Percentiles rank a stretch among this genome's conserved stretches.
phyloP scores from a whole-genome alignment of 257 asterid genomes.

The Datura wrightii region DNA sequence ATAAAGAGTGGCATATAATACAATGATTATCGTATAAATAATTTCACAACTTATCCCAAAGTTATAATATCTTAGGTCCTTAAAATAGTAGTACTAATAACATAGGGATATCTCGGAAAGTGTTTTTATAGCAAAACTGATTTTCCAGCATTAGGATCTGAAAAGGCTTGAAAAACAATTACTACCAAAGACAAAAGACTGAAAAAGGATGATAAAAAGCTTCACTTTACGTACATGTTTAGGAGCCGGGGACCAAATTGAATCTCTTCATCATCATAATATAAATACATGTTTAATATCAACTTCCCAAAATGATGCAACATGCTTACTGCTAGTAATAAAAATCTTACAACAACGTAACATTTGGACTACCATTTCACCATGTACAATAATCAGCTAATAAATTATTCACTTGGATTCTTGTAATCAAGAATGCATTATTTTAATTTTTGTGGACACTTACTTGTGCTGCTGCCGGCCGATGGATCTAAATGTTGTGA shows the following conservation, averaged over 20 bases:
- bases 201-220: constrained; percentile 10
- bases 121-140: neutral
- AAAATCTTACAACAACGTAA: neutral
- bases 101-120: neutral
- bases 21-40: too few relatives aligned
- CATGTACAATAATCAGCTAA: neutral
- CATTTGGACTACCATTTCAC: neutral
- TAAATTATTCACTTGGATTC: constrained; percentile 2
- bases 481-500: constrained; percentile 27
- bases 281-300: neutral
- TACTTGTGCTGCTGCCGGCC: constrained; percentile 38
- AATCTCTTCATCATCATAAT: neutral
- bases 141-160: neutral
- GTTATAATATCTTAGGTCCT: neutral
- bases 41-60: neutral
- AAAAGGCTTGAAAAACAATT: constrained; percentile 6
- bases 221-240: neutral
- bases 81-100: neutral
- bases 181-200: neutral
- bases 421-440: neutral
- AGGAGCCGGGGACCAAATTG: constrained; percentile 6
- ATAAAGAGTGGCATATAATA: too few relatives aligned
- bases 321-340: neutral
- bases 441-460: constrained; percentile 40
- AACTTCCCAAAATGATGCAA: neutral